Evolutionary conservation across 257 asterid species (phyloP), one percentile per base, ranked within the genome.

Genomic region (Scutellaria baicalensis): DNA sequence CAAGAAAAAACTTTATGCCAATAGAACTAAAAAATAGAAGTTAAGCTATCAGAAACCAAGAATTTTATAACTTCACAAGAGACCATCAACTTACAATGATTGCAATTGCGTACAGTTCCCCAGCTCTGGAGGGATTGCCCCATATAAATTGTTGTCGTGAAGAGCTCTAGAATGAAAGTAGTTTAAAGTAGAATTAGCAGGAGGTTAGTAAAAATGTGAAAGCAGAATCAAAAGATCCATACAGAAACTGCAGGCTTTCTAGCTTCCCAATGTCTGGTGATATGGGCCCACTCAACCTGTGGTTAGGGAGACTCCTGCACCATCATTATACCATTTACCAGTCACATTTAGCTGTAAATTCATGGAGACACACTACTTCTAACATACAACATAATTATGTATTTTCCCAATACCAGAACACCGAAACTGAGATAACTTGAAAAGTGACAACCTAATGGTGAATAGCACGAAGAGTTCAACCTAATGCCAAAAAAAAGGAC

Each of bases 281-380:
- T 66, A 93, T 78, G 59, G 93, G 86, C 61, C 99, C 99, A 77
- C 94, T 91, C 82, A 91, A 64, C 82, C 66, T 89, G 89, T 91
- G 99, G 81, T 89, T 83, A 52, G 97, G 82, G 54, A 93, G 96
- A 80, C 87, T 93, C 93, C 99, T 93, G 92, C 74, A 79, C 62
- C 71, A 80, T 64, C 59, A 69, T 57, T 58, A 47, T 9, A 60
- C n/a, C n/a, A n/a, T n/a, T n/a, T 54, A 58, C 55, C 20, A 63
- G 61, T 61, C 68, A 66, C 55, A 58, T 36, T 61, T 57, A 55
- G 75, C 52, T 52, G 62, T 27, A 73, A 63, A 56, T 62, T 49
- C 18, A 64, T 56, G 64, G 60, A 48, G 62, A 71, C 43, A 61
- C 18, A 6, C 42, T 51, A 8, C 18, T 38, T 40, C 31, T 27